Evolutionary conservation across 805 yeast species (phyloP).

Genomic region (Monosporozyma servazzii): DNA sequence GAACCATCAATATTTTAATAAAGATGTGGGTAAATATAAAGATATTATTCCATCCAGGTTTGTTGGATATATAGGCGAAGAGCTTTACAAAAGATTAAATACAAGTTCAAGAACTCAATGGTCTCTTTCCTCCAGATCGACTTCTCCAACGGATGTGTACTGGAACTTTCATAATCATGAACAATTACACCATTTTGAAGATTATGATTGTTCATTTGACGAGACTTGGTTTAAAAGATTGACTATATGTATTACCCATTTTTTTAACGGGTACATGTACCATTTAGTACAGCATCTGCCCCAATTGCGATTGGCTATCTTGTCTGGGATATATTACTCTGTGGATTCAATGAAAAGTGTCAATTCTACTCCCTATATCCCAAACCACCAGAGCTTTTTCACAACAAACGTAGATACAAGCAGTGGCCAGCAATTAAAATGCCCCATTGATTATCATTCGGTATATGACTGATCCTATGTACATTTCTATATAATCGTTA

Average conservation of each 20-base stretch:
- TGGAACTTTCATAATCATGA: slow-evolving; percentile 47
- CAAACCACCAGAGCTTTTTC: slow-evolving; percentile 2
- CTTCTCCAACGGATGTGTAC: slow-evolving; percentile 27
- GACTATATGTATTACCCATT: slow-evolving; percentile 38
- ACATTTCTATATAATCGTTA: background rate
- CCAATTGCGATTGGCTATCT: slow-evolving; percentile 23
- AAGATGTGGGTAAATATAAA: slow-evolving; percentile 37
- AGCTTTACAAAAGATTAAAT: slow-evolving; percentile 31
- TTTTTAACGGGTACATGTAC: slow-evolving; percentile 36
- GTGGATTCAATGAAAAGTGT: background rate
- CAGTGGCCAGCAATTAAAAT: background rate
- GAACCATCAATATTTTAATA: slow-evolving; percentile 53
- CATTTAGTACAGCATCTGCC: slow-evolving; percentile 31
- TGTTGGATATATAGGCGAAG: slow-evolving; percentile 43
- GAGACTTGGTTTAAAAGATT: slow-evolving; percentile 33
- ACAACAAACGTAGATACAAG: slow-evolving; percentile 4
- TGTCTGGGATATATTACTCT: slow-evolving; percentile 37
- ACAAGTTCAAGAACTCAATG: slow-evolving; percentile 12
- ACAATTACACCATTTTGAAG: slow-evolving; percentile 33
- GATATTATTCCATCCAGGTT: slow-evolving; percentile 55
- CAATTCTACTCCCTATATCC: background rate
- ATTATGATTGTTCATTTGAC: slow-evolving; percentile 36
- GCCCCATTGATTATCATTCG: background rate
- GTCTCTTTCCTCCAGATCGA: slow-evolving; percentile 27
- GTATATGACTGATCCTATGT: background rate